These are phyloP conservation scores for Passiflora organensis DNA, from an alignment of 345 rosid species.

Conservation along the genomic window DNA sequence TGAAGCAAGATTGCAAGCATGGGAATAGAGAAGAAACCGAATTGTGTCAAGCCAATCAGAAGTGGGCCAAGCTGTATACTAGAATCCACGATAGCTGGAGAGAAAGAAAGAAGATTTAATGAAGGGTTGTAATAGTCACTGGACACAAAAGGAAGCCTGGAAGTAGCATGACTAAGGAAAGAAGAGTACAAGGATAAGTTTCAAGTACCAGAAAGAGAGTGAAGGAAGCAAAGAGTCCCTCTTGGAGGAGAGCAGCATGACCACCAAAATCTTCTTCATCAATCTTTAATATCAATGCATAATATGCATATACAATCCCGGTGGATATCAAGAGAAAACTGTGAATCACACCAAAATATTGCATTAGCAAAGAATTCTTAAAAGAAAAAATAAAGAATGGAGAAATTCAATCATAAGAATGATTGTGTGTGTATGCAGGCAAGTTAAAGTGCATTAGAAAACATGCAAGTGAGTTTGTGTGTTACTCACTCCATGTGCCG, in stretches of 20 bases:
- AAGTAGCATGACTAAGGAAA: not conserved
- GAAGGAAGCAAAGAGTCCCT: constrained; percentile 84
- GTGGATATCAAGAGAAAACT: constrained; percentile 74
- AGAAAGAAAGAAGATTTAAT: constrained; percentile 12
- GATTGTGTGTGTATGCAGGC: too few species aligned
- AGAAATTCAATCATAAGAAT: too few species aligned
- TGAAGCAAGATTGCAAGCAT: constrained; percentile 2
- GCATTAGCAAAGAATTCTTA: not conserved
- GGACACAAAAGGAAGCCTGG: constrained; percentile 1
- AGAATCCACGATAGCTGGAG: constrained; percentile 93
- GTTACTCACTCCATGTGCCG: too few species aligned
- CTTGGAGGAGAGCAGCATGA: constrained; percentile 88
- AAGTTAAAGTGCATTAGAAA: too few species aligned
- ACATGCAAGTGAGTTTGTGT: too few species aligned
- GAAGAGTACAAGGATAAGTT: constrained; percentile 9
- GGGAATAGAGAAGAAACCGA: constrained; percentile 7
- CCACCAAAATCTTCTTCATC: constrained; percentile 97
- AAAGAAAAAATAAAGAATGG: too few species aligned
- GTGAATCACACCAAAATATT: constrained; percentile 18
- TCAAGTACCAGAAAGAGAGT: constrained; percentile 77
- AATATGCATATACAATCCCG: constrained; percentile 72
- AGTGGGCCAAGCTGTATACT: constrained; percentile 92
- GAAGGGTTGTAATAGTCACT: constrained; percentile 10
- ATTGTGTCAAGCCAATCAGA: constrained; percentile 32
- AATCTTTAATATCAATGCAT: constrained; percentile 70